Evolutionary conservation across 768 basidiomycete species (phyloP).

Genomic region (Gloeophyllum trabeum): DNA sequence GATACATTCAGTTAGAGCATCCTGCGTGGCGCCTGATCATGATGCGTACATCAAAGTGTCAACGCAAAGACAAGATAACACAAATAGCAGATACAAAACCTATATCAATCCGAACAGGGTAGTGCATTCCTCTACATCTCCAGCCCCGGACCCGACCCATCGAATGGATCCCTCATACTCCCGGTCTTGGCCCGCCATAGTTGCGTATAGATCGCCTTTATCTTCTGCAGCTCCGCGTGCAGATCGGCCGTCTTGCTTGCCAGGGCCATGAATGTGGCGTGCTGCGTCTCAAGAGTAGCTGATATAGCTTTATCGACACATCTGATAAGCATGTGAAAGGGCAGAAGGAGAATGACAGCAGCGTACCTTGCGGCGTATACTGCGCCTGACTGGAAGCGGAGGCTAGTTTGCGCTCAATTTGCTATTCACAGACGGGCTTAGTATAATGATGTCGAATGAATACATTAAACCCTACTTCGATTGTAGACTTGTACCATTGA

Average conservation of each 20-base stretch:
- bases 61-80: too few species aligned
- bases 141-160: slow-evolving; percentile 16
- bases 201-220: slow-evolving; percentile 66
- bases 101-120: too few species aligned
- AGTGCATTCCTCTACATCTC: too few species aligned
- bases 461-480: slow-evolving; percentile 40
- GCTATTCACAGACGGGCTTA: too few species aligned
- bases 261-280: slow-evolving; percentile 64
- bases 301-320: slow-evolving; percentile 46
- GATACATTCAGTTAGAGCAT: too few species aligned
- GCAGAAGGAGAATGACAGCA: not conserved
- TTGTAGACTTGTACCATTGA: slow-evolving; percentile 70
- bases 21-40: too few species aligned
- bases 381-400: slow-evolving; percentile 46
- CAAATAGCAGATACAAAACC: too few species aligned
- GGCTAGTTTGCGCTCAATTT: slow-evolving; percentile 78
- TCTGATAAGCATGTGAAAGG: slow-evolving; percentile 1
- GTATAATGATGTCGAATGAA: too few species aligned
- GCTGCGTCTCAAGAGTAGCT: slow-evolving; percentile 70
- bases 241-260: slow-evolving; percentile 68
- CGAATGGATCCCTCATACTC: slow-evolving; percentile 77
- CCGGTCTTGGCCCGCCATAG: slow-evolving; percentile 74
- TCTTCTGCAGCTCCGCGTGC: slow-evolving; percentile 64
- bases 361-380: slow-evolving; percentile 62
- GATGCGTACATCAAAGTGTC: too few species aligned